Percentiles rank a stretch among this genome's conserved stretches.
Conservation (phyloP, 1,139 yeast genomes). For the Candida tetrigidarum region DNA sequence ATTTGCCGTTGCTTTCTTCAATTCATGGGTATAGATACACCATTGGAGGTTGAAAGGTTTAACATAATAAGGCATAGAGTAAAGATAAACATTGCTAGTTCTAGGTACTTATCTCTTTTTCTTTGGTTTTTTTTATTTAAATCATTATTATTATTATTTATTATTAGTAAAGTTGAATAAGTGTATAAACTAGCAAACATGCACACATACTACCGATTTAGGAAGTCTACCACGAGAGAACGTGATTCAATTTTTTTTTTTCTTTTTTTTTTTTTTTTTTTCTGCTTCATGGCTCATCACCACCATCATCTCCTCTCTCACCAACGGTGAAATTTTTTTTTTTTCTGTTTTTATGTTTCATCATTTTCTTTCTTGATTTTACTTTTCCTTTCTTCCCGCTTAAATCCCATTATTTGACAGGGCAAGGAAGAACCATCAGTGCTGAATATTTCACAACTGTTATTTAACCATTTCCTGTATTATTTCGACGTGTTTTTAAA, state of each 20-base stretch:
- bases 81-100: constrained; percentile 13
- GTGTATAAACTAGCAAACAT: constrained; percentile 33
- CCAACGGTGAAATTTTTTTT: constrained; percentile 12
- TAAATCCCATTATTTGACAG: constrained; percentile 49
- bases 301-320: constrained; percentile 6
- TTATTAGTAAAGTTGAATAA: constrained; percentile 13
- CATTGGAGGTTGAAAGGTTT: constrained; percentile 6
- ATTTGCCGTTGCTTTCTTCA: constrained; percentile 12
- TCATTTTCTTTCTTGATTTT: constrained; percentile 10
- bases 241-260: background rate
- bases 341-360: constrained; percentile 11
- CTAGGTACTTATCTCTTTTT: constrained; percentile 14
- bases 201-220: constrained; percentile 21
- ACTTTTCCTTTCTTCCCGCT: constrained; percentile 47
- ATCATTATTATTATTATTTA: constrained; percentile 1
- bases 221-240: constrained; percentile 27
- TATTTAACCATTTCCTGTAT: background rate
- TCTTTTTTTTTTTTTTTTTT: constrained; percentile 4
- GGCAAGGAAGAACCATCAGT: constrained; percentile 30
- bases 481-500: constrained; percentile 14
- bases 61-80: constrained; percentile 18
- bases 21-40: constrained; percentile 7
- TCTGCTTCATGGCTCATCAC: constrained; percentile 5
- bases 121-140: no score
- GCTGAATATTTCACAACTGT: constrained; percentile 3